A percentile compares a stretch with the other conserved stretches of the same genome.
These are phyloP conservation scores for Arachnopeziza araneosa DNA, from an alignment of 2,329 filamentous ascomycete species.

Conservation along the genomic window DNA sequence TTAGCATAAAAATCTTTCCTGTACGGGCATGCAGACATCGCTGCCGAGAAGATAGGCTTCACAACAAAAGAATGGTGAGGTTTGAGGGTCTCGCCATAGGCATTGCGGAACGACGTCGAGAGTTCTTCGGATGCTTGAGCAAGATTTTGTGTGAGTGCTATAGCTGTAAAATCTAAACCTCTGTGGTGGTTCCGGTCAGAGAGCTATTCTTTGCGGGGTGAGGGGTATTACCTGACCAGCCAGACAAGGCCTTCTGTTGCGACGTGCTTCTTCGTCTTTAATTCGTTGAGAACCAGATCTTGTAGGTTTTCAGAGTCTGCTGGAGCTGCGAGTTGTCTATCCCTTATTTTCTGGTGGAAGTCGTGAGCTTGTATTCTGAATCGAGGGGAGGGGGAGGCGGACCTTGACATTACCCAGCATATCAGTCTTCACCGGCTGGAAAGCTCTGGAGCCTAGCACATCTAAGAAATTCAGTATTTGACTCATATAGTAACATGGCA, in stretches of 20 bases:
- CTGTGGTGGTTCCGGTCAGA: constrained; percentile 39
- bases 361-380: constrained; percentile 1
- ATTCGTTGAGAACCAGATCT: constrained; percentile 76
- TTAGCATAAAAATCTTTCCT: constrained; percentile 89
- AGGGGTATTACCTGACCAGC: constrained; percentile 66
- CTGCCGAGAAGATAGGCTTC: constrained; percentile 87
- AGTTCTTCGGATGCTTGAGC: constrained; percentile 67
- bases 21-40: constrained; percentile 91
- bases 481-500: not conserved
- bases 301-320: constrained; percentile 79
- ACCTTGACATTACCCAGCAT: constrained; percentile 91
- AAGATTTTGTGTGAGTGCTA: constrained; percentile 75
- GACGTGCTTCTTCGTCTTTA: constrained; percentile 81
- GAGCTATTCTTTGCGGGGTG: not conserved
- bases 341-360: constrained; percentile 75
- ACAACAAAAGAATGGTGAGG: constrained; percentile 84
- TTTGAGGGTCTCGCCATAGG: constrained; percentile 84
- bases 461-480: constrained; percentile 37
- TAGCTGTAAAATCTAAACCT: constrained; percentile 88
- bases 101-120: constrained; percentile 75
- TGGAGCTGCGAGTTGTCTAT: constrained; percentile 73
- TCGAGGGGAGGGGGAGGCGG: constrained; percentile 17
- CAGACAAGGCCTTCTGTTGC: constrained; percentile 89
- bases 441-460: constrained; percentile 65
- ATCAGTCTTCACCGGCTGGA: constrained; percentile 86